These are phyloP conservation scores for Daldinia childiae DNA, from an alignment of 495 filamentous ascomycete species.

Conservation along the genomic window DNA sequence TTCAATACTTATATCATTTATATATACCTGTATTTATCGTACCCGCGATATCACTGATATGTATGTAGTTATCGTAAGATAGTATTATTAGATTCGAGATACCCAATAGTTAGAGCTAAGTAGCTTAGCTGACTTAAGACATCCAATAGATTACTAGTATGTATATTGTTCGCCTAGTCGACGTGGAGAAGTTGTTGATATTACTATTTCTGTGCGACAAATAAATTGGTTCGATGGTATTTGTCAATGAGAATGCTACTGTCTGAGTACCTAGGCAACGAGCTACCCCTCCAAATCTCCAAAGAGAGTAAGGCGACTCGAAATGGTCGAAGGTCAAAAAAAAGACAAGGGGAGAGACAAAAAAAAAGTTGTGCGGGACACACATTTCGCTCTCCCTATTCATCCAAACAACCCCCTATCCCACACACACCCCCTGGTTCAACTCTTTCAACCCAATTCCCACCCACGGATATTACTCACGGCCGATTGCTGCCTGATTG, in stretches of 20 bases:
- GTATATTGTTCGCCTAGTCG: conserved; percentile 15
- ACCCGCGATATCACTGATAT: background rate
- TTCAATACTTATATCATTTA: background rate
- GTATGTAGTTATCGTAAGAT: background rate
- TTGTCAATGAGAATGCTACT: conserved; percentile 30
- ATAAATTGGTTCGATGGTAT: conserved; percentile 34
- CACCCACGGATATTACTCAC: conserved; percentile 33
- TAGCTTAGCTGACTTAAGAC: conserved; percentile 6
- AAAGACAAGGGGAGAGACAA: conserved; percentile 3
- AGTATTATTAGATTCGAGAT: conserved; percentile 3
- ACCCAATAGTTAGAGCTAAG: background rate
- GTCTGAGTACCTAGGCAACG: conserved; percentile 21
- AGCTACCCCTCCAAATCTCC: conserved; percentile 20
- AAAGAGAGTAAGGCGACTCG: background rate
- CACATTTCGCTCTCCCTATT: background rate
- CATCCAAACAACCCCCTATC: conserved; percentile 4
- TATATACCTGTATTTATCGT: conserved; percentile 2
- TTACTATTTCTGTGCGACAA: conserved; percentile 35
- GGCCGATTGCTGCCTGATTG: conserved; percentile 42
- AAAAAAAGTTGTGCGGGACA: conserved; percentile 5
- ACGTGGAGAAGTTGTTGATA: conserved; percentile 17
- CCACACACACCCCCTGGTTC: conserved; percentile 4
- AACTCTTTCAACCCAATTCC: conserved; percentile 35
- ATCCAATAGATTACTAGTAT: conserved; percentile 31
- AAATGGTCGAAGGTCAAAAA: conserved; percentile 5